Conservation (phyloP, 1,284 basidiomycete species). For the Filobasidium uniguttulatum region DNA sequence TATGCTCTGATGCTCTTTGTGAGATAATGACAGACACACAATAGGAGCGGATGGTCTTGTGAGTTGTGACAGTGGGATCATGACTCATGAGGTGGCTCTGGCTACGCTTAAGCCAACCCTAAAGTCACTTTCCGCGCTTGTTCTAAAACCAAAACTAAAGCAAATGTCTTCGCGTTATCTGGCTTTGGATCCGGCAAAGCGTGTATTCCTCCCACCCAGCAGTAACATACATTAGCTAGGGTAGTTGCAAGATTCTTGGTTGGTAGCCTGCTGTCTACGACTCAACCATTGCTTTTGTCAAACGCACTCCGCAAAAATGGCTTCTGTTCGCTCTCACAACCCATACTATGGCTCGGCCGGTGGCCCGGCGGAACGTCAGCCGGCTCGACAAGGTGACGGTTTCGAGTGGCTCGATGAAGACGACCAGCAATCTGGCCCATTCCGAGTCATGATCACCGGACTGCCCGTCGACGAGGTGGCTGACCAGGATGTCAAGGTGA, state of each 20-base stretch:
- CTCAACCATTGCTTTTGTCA: not conserved
- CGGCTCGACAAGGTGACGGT: not conserved
- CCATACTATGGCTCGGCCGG: slow-evolving; percentile 1
- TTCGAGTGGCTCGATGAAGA: slow-evolving; percentile 12
- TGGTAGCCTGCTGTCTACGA: not conserved
- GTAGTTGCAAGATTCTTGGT: not conserved
- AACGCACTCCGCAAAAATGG: no score
- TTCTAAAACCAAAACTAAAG: no score
- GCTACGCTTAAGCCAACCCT: no score
- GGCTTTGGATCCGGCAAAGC: no score
- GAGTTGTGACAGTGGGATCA: no score
- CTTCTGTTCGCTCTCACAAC: slow-evolving; percentile 10
- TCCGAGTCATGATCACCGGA: slow-evolving; percentile 9
- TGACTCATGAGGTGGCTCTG: no score
- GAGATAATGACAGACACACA: no score
- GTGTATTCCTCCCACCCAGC: no score
- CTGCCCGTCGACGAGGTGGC: slow-evolving; percentile 8
- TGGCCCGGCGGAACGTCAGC: not conserved
- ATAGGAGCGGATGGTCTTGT: no score
- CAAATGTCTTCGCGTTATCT: no score
- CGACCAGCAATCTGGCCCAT: slow-evolving; percentile 4
- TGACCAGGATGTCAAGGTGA: slow-evolving; percentile 11
- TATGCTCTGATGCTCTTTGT: not conserved
- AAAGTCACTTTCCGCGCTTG: no score
- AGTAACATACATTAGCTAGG: no score